Conservation (phyloP, 2,329 filamentous ascomycete genomes). For the Ceratocystis destructans region DNA sequence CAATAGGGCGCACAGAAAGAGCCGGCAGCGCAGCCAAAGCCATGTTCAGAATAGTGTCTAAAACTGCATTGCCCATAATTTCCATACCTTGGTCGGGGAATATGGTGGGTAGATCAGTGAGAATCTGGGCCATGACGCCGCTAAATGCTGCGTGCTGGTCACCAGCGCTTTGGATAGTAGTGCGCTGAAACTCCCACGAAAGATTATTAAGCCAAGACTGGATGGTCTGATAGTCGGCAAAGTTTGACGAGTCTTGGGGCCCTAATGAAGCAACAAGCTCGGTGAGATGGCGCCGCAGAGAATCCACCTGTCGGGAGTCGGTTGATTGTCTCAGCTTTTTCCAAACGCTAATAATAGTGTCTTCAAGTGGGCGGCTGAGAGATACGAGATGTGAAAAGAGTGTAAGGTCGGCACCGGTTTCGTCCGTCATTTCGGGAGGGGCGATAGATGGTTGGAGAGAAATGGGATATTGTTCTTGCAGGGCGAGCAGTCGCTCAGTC, state of each 20-base stretch:
- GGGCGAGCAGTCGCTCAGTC: slow-evolving; percentile 59
- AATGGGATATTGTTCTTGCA: slow-evolving; percentile 55
- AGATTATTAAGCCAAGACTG: slow-evolving; percentile 52
- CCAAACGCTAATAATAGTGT: slow-evolving; percentile 38
- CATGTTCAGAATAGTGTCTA: slow-evolving; percentile 55
- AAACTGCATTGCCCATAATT: slow-evolving; percentile 58
- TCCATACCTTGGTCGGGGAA: slow-evolving; percentile 63
- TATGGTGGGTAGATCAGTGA: slow-evolving; percentile 52
- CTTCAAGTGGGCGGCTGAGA: slow-evolving; percentile 47
- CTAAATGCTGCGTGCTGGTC: slow-evolving; percentile 16
- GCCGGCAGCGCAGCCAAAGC: slow-evolving; percentile 33
- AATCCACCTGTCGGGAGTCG: slow-evolving; percentile 53
- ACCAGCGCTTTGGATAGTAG: slow-evolving; percentile 13
- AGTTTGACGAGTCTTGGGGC: slow-evolving; percentile 27
- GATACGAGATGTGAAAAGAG: slow-evolving; percentile 38
- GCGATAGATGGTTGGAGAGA: slow-evolving; percentile 57
- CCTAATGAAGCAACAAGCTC: slow-evolving; percentile 16
- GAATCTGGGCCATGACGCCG: slow-evolving; percentile 26
- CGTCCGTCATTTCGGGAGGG: slow-evolving; percentile 17
- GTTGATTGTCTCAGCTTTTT: slow-evolving; percentile 46
- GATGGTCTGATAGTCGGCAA: slow-evolving; percentile 39
- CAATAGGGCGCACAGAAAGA: slow-evolving; percentile 49
- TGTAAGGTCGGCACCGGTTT: slow-evolving; percentile 15
- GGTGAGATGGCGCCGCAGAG: slow-evolving; percentile 24
- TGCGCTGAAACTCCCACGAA: slow-evolving; percentile 35